These are phyloP conservation scores for Aspergillus bertholletiae DNA, from an alignment of 495 filamentous ascomycete genomes.

Conservation along the genomic window DNA sequence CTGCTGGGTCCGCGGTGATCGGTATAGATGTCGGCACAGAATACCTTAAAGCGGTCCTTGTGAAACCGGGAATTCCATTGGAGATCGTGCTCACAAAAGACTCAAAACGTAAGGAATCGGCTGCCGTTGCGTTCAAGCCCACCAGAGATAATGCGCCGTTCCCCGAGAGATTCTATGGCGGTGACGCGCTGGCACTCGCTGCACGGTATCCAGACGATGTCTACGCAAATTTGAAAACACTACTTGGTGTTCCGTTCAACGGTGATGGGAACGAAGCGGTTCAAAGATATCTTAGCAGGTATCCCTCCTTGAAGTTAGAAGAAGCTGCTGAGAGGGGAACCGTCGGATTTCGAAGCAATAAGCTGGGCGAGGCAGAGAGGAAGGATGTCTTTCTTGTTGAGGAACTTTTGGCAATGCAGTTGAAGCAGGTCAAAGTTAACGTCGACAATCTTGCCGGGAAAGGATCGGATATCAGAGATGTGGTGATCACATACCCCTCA, in stretches of 20 bases:
- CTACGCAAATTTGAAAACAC: conserved; percentile 85
- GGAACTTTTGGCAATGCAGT: conserved; percentile 94
- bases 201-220: conserved; percentile 89
- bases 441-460: conserved; percentile 84
- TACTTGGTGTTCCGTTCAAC: conserved; percentile 67
- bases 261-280: conserved; percentile 54
- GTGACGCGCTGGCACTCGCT: conserved; percentile 82
- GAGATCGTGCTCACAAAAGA: conserved; percentile 99
- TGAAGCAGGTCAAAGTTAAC: conserved; percentile 82
- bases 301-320: conserved; percentile 59
- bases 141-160: conserved; percentile 57
- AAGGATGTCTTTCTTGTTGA: conserved; percentile 81
- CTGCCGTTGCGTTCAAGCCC: conserved; percentile 93
- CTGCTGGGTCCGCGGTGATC: conserved; percentile 69
- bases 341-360: conserved; percentile 71
- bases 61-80: conserved; percentile 96
- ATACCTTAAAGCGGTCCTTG: conserved; percentile 93
- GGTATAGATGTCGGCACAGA: conserved; percentile 95
- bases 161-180: conserved; percentile 88
- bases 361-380: conserved; percentile 56
- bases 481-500: conserved; percentile 86
- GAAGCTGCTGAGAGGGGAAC: conserved; percentile 56
- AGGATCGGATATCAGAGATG: conserved; percentile 67
- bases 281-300: conserved; percentile 61
- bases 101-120: conserved; percentile 90